Conservation (phyloP, 768 basidiomycete genomes). For the Pseudohyphozyma bogoriensis region DNA sequence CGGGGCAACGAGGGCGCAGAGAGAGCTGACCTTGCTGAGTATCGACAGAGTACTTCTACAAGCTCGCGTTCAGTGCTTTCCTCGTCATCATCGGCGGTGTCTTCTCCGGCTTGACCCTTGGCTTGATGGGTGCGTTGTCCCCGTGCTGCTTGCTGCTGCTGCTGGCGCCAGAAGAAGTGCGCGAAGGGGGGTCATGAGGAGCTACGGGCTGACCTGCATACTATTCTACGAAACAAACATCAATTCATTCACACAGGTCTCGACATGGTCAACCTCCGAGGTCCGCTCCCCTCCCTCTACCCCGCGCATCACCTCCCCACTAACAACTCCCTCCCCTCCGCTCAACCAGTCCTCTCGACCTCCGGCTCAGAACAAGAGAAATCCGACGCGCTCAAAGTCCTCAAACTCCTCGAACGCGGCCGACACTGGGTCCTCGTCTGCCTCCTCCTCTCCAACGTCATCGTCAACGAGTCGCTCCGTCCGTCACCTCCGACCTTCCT, state of each 20-base stretch:
- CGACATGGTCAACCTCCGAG: constrained; percentile 23
- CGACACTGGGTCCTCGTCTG: constrained; percentile 93
- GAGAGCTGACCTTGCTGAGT: background rate
- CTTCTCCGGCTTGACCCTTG: constrained; percentile 56
- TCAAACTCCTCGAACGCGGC: constrained; percentile 51
- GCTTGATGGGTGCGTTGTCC: constrained; percentile 42
- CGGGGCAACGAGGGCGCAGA: background rate
- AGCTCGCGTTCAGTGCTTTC: constrained; percentile 54
- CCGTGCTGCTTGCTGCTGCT: background rate
- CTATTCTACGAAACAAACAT: too few relatives aligned
- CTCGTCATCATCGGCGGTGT: constrained; percentile 80
- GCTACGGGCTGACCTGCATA: too few relatives aligned
- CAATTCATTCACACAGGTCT: too few relatives aligned
- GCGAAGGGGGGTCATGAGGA: too few relatives aligned
- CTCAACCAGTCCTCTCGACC: constrained; percentile 18
- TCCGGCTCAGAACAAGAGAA: constrained; percentile 29
- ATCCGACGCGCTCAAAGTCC: constrained; percentile 41
- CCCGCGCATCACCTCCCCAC: background rate
- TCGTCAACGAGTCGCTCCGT: constrained; percentile 42
- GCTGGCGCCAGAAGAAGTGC: background rate
- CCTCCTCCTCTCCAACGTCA: constrained; percentile 74
- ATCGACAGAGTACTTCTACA: constrained; percentile 54
- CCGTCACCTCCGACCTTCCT: background rate
- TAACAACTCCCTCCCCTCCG: background rate
- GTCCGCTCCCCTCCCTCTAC: background rate